phyloP scores from a whole-genome alignment of 768 basidiomycete species.

The Russula virescens region DNA sequence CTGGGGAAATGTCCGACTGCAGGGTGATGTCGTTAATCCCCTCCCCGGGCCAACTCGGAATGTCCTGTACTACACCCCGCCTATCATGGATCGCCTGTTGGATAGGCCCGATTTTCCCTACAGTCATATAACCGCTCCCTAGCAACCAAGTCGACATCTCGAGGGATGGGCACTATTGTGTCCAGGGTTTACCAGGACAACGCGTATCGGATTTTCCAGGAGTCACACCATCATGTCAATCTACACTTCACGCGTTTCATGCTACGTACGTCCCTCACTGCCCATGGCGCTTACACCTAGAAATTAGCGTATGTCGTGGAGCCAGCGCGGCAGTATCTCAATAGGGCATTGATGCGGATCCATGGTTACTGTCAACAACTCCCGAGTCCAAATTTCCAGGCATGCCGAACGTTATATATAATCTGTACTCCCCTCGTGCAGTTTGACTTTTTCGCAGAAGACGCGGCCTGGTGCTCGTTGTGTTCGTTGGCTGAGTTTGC shows the following conservation, averaged over 20 bases:
- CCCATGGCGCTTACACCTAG: no score
- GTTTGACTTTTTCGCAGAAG: not conserved
- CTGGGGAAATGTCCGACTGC: no score
- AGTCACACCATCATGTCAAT: no score
- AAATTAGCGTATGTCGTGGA: no score
- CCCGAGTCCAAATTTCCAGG: not conserved
- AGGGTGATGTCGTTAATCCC: no score
- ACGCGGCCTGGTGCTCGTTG: not conserved
- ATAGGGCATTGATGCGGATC: not conserved
- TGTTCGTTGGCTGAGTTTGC: not conserved
- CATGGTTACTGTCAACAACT: not conserved
- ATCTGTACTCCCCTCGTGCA: not conserved
- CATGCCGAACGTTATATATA: constrained; percentile 1
- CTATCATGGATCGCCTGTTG: not conserved
- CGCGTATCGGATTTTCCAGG: not conserved
- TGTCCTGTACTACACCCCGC: not conserved
- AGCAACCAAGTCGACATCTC: not conserved
- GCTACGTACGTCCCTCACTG: no score
- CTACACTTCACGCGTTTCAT: no score
- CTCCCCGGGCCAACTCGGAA: no score
- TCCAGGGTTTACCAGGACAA: not conserved
- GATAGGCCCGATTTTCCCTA: not conserved
- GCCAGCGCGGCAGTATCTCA: not conserved
- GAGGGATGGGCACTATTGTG: no score
- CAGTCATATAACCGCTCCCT: not conserved